Percentiles rank a stretch among this genome's conserved stretches.
phyloP scores from a whole-genome alignment of 495 filamentous ascomycete species.

The Aspergillus campestris region DNA sequence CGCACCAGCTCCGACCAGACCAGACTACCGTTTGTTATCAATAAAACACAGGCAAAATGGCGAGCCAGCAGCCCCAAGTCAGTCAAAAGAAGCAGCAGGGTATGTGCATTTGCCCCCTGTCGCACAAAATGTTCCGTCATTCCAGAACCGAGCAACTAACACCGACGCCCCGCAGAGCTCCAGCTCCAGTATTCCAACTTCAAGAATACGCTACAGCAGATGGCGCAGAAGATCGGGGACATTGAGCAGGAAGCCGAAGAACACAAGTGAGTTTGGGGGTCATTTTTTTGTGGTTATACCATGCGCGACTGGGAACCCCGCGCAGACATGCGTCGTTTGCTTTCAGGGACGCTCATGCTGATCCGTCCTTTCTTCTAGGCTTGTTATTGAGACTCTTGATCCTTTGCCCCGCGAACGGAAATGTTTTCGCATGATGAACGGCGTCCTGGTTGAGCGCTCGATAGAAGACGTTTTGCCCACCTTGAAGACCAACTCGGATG shows the following conservation, averaged over 20 bases:
- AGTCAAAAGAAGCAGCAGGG: slow-evolving; percentile 78
- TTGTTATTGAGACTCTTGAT: slow-evolving; percentile 88
- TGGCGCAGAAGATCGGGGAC: slow-evolving; percentile 93
- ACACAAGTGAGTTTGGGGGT: slow-evolving; percentile 67
- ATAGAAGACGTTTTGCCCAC: slow-evolving; percentile 86
- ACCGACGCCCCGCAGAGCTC: slow-evolving; percentile 54
- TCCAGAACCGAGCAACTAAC: slow-evolving; percentile 6
- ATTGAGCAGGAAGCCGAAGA: slow-evolving; percentile 96
- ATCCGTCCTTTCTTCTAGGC: slow-evolving; percentile 41
- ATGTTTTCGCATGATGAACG: slow-evolving; percentile 98
- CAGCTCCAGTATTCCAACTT: slow-evolving; percentile 90
- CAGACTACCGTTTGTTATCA: slow-evolving; percentile 3
- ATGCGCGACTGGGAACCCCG: neutral
- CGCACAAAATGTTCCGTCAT: slow-evolving; percentile 1
- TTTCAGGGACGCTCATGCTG: slow-evolving; percentile 5
- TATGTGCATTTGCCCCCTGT: slow-evolving; percentile 26
- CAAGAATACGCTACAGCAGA: slow-evolving; percentile 88
- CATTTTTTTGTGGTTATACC: neutral
- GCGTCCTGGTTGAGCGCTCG: slow-evolving; percentile 87
- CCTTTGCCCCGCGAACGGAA: slow-evolving; percentile 81
- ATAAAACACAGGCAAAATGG: slow-evolving; percentile 21
- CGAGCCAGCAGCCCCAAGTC: slow-evolving; percentile 40
- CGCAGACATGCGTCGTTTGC: neutral
- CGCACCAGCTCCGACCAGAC: slow-evolving; percentile 28
- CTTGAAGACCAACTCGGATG: slow-evolving; percentile 89